Evolutionary conservation across 2,329 filamentous ascomycete genomes (phyloP), one percentile per base, ranked within the genome.

Genomic region (Chrysoporthe austroafricana): DNA sequence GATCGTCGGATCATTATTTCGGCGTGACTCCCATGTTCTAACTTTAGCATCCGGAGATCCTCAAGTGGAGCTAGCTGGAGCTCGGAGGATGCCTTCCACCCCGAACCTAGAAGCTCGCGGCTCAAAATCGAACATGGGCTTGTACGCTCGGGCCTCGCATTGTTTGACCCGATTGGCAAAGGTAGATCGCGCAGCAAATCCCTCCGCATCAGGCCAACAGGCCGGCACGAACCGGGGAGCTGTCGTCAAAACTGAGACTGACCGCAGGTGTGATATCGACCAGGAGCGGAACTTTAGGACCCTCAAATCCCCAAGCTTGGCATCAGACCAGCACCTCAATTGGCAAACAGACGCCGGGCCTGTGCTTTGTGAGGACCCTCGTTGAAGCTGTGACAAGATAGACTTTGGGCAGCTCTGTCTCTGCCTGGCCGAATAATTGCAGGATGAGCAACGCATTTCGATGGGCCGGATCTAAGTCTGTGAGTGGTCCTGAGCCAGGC

Each of bases 1-100:
- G 21, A 54, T 34, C 32, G 50, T 54, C 50, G 50, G 50, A 21
- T 54, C 14, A 54, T 54, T 54, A 21, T 54, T 54, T 54, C 26
- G 50, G 50, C 50, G 50, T 13, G 32, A 32, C 21, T 7, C 44
- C 63, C 59, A 44, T 21, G 52, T 66, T 60, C 64, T 69, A 69
- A 63, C 58, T 69, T 69, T 69, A 64, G 67, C 63, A 69, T 42
- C 63, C 54, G 46, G 48, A 21, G 36, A 21, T 14, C 50, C 60
- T 14, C 36, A 4, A 44, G 61, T 63, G 61, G 61, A 44, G 57
- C 16, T 44, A 11, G n/a, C 26, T 39, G 13, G 50, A 54, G 11
- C 50, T 34, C 54, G 34, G 54, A 57, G 54, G 32, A 11, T 39
- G 54, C 34, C 54, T 57, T 54, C 50, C 50, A 32, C 14, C 50